Conservation (phyloP, 257 asterid genomes). For the Nicotiana otophora region DNA sequence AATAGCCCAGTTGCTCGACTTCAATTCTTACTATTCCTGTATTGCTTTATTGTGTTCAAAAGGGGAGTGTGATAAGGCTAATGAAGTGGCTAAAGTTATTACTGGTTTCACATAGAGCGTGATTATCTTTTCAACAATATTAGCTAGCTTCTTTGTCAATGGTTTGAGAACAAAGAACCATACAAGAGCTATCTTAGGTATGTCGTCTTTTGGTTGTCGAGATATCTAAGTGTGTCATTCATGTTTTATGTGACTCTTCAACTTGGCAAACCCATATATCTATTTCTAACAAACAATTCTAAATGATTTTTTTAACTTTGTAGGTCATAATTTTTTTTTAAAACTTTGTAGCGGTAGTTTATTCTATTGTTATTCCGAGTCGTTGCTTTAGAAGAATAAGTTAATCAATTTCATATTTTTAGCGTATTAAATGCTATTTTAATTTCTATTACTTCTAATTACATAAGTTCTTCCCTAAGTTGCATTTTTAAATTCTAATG, state of each 20-base stretch:
- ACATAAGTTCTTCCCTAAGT: background rate
- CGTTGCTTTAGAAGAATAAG: background rate
- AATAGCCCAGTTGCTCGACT: constrained; percentile 34
- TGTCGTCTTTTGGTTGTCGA: background rate
- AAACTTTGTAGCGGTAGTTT: background rate
- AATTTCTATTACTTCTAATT: background rate
- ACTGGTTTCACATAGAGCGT: constrained; percentile 29
- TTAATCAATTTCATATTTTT: background rate
- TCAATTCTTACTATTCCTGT: constrained; percentile 49
- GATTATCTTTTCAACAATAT: background rate
- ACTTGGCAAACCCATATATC: background rate
- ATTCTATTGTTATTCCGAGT: background rate
- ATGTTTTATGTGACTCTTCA: background rate
- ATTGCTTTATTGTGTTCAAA: constrained; percentile 56
- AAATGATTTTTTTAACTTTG: background rate
- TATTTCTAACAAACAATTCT: background rate
- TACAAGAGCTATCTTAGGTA: background rate
- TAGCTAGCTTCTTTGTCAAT: background rate
- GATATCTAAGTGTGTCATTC: background rate
- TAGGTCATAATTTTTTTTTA: background rate
- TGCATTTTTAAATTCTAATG: background rate
- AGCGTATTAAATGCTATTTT: background rate
- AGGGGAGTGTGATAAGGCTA: constrained; percentile 66
- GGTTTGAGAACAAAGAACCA: background rate
- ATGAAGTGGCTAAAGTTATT: constrained; percentile 44